These are phyloP conservation scores for Sclerotiophoma versabilis DNA, from an alignment of 2,329 filamentous ascomycete genomes.

Conservation along the genomic window DNA sequence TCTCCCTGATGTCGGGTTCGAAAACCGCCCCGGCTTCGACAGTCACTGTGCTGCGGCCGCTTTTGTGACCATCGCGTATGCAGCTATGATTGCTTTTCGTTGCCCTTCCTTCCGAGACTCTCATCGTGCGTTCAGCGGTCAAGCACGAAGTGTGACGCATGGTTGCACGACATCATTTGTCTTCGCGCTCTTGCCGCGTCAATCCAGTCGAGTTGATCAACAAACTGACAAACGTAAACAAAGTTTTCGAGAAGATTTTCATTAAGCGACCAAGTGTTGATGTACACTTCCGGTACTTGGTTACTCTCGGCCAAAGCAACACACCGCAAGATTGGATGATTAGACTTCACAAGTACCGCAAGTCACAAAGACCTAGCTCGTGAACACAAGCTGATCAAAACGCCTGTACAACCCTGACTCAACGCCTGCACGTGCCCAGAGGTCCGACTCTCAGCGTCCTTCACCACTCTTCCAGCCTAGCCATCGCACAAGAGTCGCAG, in stretches of 20 bases:
- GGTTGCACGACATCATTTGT: constrained; percentile 4
- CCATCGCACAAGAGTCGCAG: constrained; percentile 5
- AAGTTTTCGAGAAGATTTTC: background rate
- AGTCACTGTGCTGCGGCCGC: constrained; percentile 8
- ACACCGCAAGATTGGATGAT: background rate
- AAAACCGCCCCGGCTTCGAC: constrained; percentile 1
- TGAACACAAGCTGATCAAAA: background rate
- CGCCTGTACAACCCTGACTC: constrained; percentile 1
- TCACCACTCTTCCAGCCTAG: background rate
- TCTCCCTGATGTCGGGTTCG: background rate
- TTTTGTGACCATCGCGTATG: constrained; percentile 7
- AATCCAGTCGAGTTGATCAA: background rate
- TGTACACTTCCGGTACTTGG: background rate
- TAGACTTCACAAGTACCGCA: background rate
- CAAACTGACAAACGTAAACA: background rate
- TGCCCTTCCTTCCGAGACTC: constrained; percentile 6
- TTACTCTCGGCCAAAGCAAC: background rate
- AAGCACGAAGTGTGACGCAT: constrained; percentile 9
- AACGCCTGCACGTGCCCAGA: constrained; percentile 13
- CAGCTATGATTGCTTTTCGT: constrained; percentile 18
- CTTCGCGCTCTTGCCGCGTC: constrained; percentile 9
- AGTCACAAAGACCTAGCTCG: background rate
- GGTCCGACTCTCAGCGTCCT: background rate
- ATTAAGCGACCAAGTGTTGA: background rate
- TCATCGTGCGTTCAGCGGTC: constrained; percentile 6